Evolutionary conservation across 2,329 filamentous ascomycete genomes (phyloP).

Genomic region (Colletotrichum melonis): DNA sequence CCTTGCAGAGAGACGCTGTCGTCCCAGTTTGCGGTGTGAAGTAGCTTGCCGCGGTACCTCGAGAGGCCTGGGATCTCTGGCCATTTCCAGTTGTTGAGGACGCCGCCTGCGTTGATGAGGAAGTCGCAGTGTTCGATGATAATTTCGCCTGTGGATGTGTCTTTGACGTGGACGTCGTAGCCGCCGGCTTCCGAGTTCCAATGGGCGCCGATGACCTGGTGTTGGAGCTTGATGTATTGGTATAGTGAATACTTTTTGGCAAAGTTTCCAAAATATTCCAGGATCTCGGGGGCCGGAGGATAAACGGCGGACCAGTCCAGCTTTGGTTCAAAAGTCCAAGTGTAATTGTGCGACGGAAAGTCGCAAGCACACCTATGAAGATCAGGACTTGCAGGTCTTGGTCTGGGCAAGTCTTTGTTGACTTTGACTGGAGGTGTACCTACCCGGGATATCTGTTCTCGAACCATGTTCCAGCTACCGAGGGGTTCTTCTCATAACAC

Average conservation of each 20-base stretch:
- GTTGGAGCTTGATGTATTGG: constrained; percentile 44
- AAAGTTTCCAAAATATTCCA: constrained; percentile 57
- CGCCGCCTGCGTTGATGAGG: constrained; percentile 59
- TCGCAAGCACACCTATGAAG: constrained; percentile 56
- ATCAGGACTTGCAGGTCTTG: neutral
- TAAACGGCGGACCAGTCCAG: constrained; percentile 65
- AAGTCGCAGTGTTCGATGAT: constrained; percentile 56
- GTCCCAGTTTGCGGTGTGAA: constrained; percentile 67
- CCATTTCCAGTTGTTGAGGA: constrained; percentile 65
- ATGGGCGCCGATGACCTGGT: constrained; percentile 42
- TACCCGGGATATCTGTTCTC: constrained; percentile 60
- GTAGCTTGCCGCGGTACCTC: constrained; percentile 57
- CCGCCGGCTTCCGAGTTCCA: constrained; percentile 50
- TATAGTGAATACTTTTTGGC: constrained; percentile 50
- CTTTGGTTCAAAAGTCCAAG: constrained; percentile 64
- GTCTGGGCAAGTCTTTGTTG: neutral
- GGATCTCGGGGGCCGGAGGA: constrained; percentile 54
- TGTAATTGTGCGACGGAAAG: constrained; percentile 63
- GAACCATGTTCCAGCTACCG: constrained; percentile 66
- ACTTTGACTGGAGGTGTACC: neutral
- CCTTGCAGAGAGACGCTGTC: constrained; percentile 49
- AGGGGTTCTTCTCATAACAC: constrained; percentile 65
- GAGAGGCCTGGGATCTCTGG: constrained; percentile 59
- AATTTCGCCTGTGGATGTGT: constrained; percentile 42
- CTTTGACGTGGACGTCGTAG: constrained; percentile 48